phyloP scores from a whole-genome alignment of 176 grass and related monocot species.

The Ampelocalamus luodianensis region DNA sequence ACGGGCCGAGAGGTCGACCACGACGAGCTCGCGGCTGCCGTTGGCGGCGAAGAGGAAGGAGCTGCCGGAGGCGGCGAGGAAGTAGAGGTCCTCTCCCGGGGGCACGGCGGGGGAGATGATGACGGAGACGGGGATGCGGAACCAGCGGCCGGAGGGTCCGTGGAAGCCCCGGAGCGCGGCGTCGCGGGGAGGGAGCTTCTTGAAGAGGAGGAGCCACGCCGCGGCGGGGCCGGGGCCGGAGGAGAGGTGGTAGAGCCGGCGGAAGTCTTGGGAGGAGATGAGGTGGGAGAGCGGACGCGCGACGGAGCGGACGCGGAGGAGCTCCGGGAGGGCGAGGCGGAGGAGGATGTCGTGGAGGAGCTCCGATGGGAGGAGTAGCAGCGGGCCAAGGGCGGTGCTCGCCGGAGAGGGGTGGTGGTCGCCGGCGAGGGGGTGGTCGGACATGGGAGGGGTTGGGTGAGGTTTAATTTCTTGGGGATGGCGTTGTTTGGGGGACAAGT shows the following conservation, averaged over 20 bases:
- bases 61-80: constrained; percentile 79
- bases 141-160: constrained; percentile 78
- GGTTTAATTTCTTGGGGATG: constrained; percentile 60
- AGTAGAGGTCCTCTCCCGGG: constrained; percentile 84
- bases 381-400: constrained; percentile 43
- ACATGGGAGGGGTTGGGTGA: constrained; percentile 52
- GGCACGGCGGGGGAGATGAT: constrained; percentile 71
- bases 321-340: constrained; percentile 74
- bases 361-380: constrained; percentile 72
- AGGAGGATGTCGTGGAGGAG: constrained; percentile 85
- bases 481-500: constrained; percentile 48
- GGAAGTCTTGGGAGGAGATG: constrained; percentile 71
- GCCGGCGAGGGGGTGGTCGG: constrained; percentile 42
- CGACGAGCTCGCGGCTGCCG: constrained; percentile 77
- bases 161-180: constrained; percentile 84
- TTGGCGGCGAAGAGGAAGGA: constrained; percentile 95
- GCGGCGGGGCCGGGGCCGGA: constrained; percentile 55
- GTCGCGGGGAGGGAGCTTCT: constrained; percentile 74
- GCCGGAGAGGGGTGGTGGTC: constrained; percentile 43
- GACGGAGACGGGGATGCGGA: constrained; percentile 67
- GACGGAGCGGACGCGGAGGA: constrained; percentile 75
- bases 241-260: constrained; percentile 70
- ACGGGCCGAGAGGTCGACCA: constrained; percentile 67
- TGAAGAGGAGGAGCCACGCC: constrained; percentile 90
- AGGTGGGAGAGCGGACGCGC: constrained; percentile 72